phyloP scores from a whole-genome alignment of 768 basidiomycete species.

The Guyanaporus albipodus region DNA sequence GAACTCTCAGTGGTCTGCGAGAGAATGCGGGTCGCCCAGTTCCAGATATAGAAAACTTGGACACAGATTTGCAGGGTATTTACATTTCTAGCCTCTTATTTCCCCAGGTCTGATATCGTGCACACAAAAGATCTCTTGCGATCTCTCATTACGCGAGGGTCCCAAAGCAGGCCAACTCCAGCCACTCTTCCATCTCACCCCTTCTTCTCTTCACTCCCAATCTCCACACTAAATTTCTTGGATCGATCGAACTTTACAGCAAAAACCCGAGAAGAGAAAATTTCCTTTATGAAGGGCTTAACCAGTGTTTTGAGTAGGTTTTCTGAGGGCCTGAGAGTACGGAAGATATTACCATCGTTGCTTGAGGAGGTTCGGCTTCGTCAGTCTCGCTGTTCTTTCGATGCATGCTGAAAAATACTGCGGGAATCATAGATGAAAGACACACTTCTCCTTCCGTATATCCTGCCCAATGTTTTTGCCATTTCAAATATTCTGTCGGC shows the following conservation, averaged over 20 bases:
- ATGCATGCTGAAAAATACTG: conserved; percentile 7
- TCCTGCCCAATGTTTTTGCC: conserved; percentile 91
- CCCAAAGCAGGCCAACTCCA: conserved; percentile 70
- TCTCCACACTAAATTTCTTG: conserved; percentile 93
- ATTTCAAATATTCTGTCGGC: conserved; percentile 78
- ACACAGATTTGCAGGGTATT: conserved; percentile 69
- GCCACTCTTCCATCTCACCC: conserved; percentile 75
- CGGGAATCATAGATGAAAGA: conserved; percentile 76
- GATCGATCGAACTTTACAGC: conserved; percentile 94
- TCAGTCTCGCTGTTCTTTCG: not conserved
- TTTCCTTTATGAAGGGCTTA: conserved; percentile 92
- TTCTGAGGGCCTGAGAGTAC: conserved; percentile 77
- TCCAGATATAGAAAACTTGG: conserved; percentile 60
- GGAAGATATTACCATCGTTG: conserved; percentile 89
- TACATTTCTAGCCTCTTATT: not conserved
- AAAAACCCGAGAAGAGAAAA: conserved; percentile 92
- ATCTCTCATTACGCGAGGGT: conserved; percentile 76
- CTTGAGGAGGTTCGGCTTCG: conserved; percentile 76
- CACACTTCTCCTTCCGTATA: conserved; percentile 85
- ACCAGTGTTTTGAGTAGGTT: conserved; percentile 77
- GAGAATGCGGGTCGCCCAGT: conserved; percentile 64
- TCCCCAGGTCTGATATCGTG: conserved; percentile 6
- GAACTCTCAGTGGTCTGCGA: conserved; percentile 64
- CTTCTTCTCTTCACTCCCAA: conserved; percentile 94
- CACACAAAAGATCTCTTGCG: conserved; percentile 63